Conservation (phyloP, 2,329 filamentous ascomycete genomes). For the Pseudogymnoascus sp. region DNA sequence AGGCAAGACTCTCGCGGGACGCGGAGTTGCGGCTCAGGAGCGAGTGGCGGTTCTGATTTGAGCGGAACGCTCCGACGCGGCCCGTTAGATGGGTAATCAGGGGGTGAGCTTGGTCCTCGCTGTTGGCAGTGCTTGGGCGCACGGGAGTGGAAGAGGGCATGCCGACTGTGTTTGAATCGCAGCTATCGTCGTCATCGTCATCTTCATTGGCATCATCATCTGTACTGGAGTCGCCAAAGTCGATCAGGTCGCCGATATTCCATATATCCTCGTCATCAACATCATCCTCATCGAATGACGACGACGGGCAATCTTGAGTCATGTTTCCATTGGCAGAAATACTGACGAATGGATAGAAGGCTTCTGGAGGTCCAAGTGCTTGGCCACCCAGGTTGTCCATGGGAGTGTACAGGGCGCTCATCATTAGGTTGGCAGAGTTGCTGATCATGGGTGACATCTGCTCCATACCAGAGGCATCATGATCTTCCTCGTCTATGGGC, state of each 20-base stretch:
- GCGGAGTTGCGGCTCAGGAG: conserved; percentile 45
- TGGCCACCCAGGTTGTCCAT: conserved; percentile 37
- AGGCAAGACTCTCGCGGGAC: conserved; percentile 53
- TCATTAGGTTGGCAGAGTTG: conserved; percentile 68
- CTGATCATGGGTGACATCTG: conserved; percentile 47
- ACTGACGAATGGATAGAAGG: conserved; percentile 61
- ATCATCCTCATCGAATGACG: conserved; percentile 44
- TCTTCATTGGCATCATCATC: conserved; percentile 52
- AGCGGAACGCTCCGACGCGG: conserved; percentile 71
- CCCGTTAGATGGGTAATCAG: conserved; percentile 60
- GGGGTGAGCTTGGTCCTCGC: conserved; percentile 41
- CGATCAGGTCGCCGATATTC: conserved; percentile 65
- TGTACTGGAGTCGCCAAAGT: conserved; percentile 53
- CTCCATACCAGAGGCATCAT: conserved; percentile 10
- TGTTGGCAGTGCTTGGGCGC: conserved; percentile 40
- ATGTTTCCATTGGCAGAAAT: conserved; percentile 48
- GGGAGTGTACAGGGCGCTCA: conserved; percentile 47
- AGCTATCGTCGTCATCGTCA: conserved; percentile 35
- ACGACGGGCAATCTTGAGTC: conserved; percentile 44
- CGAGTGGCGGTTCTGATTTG: conserved; percentile 47
- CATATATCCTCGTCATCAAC: conserved; percentile 57
- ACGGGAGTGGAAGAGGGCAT: conserved; percentile 45
- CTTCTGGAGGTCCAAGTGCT: conserved; percentile 64
- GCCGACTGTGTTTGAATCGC: conserved; percentile 34
- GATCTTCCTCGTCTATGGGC: conserved; percentile 32